Conservation (phyloP, 1,139 yeast genomes). For the Casaregolazyma suthepensis region DNA sequence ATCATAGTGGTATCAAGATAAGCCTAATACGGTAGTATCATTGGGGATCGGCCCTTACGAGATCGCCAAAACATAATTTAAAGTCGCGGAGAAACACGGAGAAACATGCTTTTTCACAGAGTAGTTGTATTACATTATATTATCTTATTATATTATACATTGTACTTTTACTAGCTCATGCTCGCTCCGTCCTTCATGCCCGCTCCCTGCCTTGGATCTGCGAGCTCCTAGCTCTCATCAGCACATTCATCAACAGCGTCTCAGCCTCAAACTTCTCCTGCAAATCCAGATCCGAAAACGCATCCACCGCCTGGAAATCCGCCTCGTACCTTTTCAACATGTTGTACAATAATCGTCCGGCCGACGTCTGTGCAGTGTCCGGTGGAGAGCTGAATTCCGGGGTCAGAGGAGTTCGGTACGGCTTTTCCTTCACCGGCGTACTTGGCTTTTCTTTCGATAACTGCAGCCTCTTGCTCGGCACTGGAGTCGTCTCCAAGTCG, state of each 20-base stretch:
- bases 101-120: neutral
- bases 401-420: slow-evolving; percentile 5
- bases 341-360: slow-evolving; percentile 5
- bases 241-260: slow-evolving; percentile 8
- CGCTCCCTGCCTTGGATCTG: neutral
- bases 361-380: neutral
- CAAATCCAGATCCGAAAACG: slow-evolving; percentile 2
- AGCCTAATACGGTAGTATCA: neutral
- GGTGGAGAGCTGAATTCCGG: slow-evolving; percentile 10
- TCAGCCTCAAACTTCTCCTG: slow-evolving; percentile 9
- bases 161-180: no score
- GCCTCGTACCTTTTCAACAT: slow-evolving; percentile 5
- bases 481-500: neutral
- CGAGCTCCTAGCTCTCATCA: slow-evolving; percentile 7
- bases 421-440: slow-evolving; percentile 1
- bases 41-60: neutral
- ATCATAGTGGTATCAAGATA: neutral
- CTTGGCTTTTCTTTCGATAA: neutral
- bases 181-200: no score
- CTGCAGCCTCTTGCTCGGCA: neutral
- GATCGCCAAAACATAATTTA: neutral
- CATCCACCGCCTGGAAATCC: slow-evolving; percentile 6
- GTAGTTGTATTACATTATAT: neutral
- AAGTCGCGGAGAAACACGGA: no score
- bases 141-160: neutral